phyloP scores from a whole-genome alignment of 2,329 filamentous ascomycete genomes.

The Aspergillus costaricaensis region DNA sequence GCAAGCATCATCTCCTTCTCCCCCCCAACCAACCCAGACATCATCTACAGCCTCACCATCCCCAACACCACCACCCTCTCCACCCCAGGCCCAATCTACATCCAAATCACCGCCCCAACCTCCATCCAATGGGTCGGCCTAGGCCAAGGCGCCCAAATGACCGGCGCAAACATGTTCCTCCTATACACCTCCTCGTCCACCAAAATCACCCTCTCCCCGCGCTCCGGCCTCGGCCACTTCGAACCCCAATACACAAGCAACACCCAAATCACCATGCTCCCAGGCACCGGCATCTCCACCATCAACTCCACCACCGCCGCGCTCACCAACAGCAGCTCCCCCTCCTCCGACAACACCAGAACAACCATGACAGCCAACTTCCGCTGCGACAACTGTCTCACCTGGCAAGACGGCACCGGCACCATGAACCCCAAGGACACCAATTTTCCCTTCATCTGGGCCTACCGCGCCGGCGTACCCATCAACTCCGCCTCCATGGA shows the following conservation, averaged over 20 bases:
- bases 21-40: constrained; percentile 19
- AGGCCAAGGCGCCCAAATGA: constrained; percentile 60
- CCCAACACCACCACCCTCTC: constrained; percentile 53
- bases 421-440: constrained; percentile 18
- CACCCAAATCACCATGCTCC: constrained; percentile 56
- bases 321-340: constrained; percentile 52
- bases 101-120: constrained; percentile 57
- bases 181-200: constrained; percentile 58
- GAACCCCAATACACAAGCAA: constrained; percentile 52
- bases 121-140: constrained; percentile 56
- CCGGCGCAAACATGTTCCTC: constrained; percentile 62
- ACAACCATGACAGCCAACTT: constrained; percentile 62
- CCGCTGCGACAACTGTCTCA: constrained; percentile 35
- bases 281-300: constrained; percentile 58
- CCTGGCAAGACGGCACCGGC: constrained; percentile 22
- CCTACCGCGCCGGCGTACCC: constrained; percentile 25
- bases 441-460: constrained; percentile 33
- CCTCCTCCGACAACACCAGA: constrained; percentile 27
- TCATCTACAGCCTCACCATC: constrained; percentile 55
- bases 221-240: constrained; percentile 51
- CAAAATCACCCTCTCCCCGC: constrained; percentile 64
- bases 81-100: constrained; percentile 59
- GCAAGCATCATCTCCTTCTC: constrained; percentile 20
- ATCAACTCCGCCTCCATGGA: constrained; percentile 25
- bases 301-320: constrained; percentile 22